Evolutionary conservation across 2,329 filamentous ascomycete genomes (phyloP).

Genomic region (Leptographium galeiforme): DNA sequence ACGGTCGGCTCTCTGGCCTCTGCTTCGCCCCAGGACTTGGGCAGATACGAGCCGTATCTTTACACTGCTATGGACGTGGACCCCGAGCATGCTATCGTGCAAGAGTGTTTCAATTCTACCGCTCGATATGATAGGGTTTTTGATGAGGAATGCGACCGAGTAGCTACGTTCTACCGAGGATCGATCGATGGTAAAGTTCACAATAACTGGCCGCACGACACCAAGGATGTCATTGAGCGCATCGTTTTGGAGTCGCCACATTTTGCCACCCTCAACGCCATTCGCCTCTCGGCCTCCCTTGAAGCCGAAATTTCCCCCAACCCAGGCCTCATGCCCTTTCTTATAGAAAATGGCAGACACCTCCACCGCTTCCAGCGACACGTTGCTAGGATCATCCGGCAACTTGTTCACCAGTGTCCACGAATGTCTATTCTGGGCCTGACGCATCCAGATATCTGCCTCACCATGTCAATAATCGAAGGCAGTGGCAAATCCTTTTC

Average conservation of each 20-base stretch:
- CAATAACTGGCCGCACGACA: neutral
- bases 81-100: slow-evolving; percentile 24
- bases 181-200: neutral
- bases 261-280: slow-evolving; percentile 15
- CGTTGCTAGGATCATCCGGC: slow-evolving; percentile 19
- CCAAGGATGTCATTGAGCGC: neutral
- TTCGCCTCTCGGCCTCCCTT: slow-evolving; percentile 9
- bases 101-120: neutral
- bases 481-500: slow-evolving; percentile 19
- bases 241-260: neutral
- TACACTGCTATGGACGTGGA: slow-evolving; percentile 24
- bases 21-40: slow-evolving; percentile 13
- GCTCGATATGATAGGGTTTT: neutral
- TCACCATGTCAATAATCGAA: slow-evolving; percentile 19
- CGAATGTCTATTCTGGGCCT: slow-evolving; percentile 25
- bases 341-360: slow-evolving; percentile 19
- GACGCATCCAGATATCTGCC: slow-evolving; percentile 16
- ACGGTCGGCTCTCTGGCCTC: slow-evolving; percentile 18
- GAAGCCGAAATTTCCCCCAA: slow-evolving; percentile 8
- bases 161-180: neutral
- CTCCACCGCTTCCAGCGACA: slow-evolving; percentile 20
- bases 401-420: slow-evolving; percentile 25
- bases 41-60: slow-evolving; percentile 22
- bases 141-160: neutral
- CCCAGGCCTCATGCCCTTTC: slow-evolving; percentile 12